Evolutionary conservation across 768 basidiomycete species (phyloP), one percentile per base, ranked within the genome.

Genomic region (Tulasnella sp.): DNA sequence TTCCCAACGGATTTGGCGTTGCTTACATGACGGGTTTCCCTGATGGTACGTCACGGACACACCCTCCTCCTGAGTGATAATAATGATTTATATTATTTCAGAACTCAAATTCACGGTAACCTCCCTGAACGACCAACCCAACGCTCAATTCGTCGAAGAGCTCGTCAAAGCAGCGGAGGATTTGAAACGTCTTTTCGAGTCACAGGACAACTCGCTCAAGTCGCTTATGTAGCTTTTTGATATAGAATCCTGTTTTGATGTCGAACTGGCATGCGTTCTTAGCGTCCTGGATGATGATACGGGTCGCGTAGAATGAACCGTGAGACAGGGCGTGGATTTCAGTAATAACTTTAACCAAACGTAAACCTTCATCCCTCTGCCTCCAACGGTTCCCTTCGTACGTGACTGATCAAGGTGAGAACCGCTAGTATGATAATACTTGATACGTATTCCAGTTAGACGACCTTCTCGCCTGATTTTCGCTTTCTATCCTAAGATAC

Each of bases 1-100:
- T 97, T 34, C 91, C 93, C 0, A 91, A 97, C 79, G 96, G 96
- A 1, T 98, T 96, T 81, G 96, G 96, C 39, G 91, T 98, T 38
- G 92, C 94, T 15, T 98, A 98, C 81, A 91, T 94, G 88, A 96
- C 96, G n/a, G 93, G 93, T 49, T 76, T 76, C 75, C 91, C 89
- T 80, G 89, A 93, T 78, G 58, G 49, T 77, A 37, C 52, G 42
- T 5, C 19, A 15, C 22, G 39, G 42, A 37, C 29, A 49, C 14
- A 34, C 45, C 37, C 42, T 36, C 25, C 38, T 64, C 29, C 67
- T 71, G 25, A 31, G 31, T 42, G 37, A 2, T 58, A 14, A 34
- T 40, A 12, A 25, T 40, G 11, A 31, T 49, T 34, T 58, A 29
- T 14, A 29, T 42, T 37, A 17, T 36, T 39, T 77, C n/a, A 77